Conservation (phyloP, 495 filamentous ascomycete genomes). For the Penicillium canariense region DNA sequence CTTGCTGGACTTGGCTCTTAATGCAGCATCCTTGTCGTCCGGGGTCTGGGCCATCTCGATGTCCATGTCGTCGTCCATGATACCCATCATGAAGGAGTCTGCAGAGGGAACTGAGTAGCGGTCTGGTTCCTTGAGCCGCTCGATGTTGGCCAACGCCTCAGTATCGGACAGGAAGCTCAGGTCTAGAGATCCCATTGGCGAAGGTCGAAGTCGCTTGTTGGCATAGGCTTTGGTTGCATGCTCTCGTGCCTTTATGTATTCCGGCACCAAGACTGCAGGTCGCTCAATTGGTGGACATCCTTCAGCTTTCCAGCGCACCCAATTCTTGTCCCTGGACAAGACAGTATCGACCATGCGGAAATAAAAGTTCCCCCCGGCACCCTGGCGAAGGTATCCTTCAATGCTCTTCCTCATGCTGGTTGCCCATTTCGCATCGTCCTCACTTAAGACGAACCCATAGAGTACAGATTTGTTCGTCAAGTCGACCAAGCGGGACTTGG, state of each 20-base stretch:
- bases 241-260: conserved; percentile 64
- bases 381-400: conserved; percentile 73
- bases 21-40: conserved; percentile 63
- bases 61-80: conserved; percentile 72
- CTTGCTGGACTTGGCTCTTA: conserved; percentile 75
- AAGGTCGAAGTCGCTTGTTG: conserved; percentile 62
- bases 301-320: conserved; percentile 97
- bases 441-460: conserved; percentile 70
- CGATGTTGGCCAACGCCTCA: conserved; percentile 49
- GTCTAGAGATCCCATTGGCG: conserved; percentile 68
- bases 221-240: conserved; percentile 61
- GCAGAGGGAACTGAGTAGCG: conserved; percentile 51
- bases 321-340: conserved; percentile 91
- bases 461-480: conserved; percentile 83
- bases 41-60: conserved; percentile 74
- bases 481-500: conserved; percentile 71
- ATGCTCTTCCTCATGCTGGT: conserved; percentile 68
- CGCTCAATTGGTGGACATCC: conserved; percentile 82
- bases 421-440: conserved; percentile 87
- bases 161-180: conserved; percentile 73
- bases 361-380: conserved; percentile 75
- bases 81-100: conserved; percentile 58
- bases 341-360: conserved; percentile 95
- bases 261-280: conserved; percentile 60
- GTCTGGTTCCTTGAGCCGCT: conserved; percentile 56